Evolutionary conservation across 2,329 filamentous ascomycete species (phyloP), one percentile per base, ranked within the genome.

Genomic region (Gliomastix tumulicola): DNA sequence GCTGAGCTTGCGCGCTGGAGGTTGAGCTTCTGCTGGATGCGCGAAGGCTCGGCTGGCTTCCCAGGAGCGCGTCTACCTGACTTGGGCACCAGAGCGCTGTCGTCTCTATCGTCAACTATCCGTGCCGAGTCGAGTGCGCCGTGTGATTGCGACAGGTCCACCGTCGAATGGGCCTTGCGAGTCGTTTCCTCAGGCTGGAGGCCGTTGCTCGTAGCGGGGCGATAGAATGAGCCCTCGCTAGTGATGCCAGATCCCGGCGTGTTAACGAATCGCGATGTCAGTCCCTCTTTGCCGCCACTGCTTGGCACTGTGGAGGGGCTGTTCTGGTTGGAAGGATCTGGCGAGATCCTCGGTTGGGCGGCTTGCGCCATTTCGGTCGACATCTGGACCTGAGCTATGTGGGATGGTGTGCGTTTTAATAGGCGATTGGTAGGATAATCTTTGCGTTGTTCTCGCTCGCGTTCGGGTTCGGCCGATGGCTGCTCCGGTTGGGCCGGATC

Each of bases 11-110:
- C 82, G 25, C 83, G 74, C 51, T 87, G 82, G 2, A 88, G 68
- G 59, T 85, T 82, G 12, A 88, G 65, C 49, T 88, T 88, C 54
- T 87, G 82, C 57, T 87, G 82, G 2, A 81, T 85, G 12, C 83
- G 71, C 37, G 79, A 84, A 45, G 75, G 69, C 41, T 77, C 71
- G 2, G 70, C 68, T 1, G 67, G 56, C 2, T 62, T 61, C 2
- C 60, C 59, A 15, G 49, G 65, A 44, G 46, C 59, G 44, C 62
- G 57, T 47, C 49, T 60, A 48, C 44, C 65, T 49, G 53, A 56
- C 51, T 63, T 64, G 19, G 67, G 70, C 4, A 68, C 62, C 12
- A 76, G 53, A 23, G 64, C 68, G 39, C 68, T 71, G 37, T 66
- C 60, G 10, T 62, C 56, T 11, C 41, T 35, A 5, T 51, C 47